These are phyloP conservation scores for Mucor mucedo DNA, from an alignment of 371 early-diverging fungal genomes.

Conservation along the genomic window DNA sequence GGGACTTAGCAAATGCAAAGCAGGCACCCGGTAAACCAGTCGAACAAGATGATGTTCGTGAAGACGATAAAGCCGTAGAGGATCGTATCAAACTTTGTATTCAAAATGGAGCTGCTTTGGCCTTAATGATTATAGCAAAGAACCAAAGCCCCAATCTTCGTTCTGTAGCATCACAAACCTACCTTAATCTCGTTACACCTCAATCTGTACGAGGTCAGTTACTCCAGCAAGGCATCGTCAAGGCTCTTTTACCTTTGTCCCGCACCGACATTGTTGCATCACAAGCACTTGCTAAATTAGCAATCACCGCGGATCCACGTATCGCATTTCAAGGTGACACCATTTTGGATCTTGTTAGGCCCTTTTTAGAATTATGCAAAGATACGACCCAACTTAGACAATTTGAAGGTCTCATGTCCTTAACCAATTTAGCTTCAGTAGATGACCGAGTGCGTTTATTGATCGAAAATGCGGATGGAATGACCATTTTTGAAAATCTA, in stretches of 20 bases:
- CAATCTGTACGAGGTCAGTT: constrained; percentile 73
- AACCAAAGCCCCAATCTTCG: constrained; percentile 62
- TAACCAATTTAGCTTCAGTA: constrained; percentile 87
- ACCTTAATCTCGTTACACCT: constrained; percentile 75
- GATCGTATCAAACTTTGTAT: constrained; percentile 59
- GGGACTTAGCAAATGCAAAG: constrained; percentile 65
- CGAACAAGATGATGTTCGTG: constrained; percentile 55
- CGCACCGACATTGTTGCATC: constrained; percentile 54
- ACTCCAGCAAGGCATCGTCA: constrained; percentile 85
- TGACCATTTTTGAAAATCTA: constrained; percentile 74
- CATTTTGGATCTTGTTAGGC: constrained; percentile 66
- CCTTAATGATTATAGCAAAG: constrained; percentile 60
- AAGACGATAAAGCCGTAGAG: constrained; percentile 67
- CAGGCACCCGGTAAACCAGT: constrained; percentile 17
- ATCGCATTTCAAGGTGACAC: constrained; percentile 78
- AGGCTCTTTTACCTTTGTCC: constrained; percentile 61
- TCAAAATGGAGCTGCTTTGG: constrained; percentile 62
- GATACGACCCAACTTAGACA: constrained; percentile 68
- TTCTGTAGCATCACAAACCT: constrained; percentile 68
- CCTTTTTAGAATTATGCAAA: constrained; percentile 62
- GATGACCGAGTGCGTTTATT: constrained; percentile 56
- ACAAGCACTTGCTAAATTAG: constrained; percentile 89
- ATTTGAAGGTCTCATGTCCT: constrained; percentile 91
- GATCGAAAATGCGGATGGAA: constrained; percentile 62
- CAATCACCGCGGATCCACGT: constrained; percentile 88